Evolutionary conservation across 148 eudicot genomes (phyloP), one percentile per base, ranked within the genome.

Genomic region (Polygonum aviculare): DNA sequence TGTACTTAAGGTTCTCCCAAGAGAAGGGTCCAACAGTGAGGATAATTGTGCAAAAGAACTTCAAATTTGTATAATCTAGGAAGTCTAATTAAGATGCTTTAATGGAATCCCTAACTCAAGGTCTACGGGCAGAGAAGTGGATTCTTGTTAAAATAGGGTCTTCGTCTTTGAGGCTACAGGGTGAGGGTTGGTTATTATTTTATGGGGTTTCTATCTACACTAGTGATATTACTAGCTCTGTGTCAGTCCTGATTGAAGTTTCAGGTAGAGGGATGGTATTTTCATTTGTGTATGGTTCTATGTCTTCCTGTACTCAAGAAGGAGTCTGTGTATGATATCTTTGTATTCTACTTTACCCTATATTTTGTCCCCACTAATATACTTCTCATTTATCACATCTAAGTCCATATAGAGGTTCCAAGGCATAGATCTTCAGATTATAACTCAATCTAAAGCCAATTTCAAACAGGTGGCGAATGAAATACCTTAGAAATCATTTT

Each of bases 371-470:
- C 40, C 15, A 31, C 40, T 31, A 2, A 7, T 36, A 33, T 57
- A 16, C 72, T 35, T 36, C 41, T 31, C 10, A 36, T 67, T 16
- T 12, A 63, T 36, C 72, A 67, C 10, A 35, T 65, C 44, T 35
- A 65, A 15, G 72, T 67, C 72, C 69, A 33, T 67, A 67, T 35
- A 38, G 15, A 67, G 72, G 72, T 38, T 35, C 19, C 60, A 54
- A 54, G 15, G 19, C 6, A 67, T 5, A 33, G 36, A 31, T 4
- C 11, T 35, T 5, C 10, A 33, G 45, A 35, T 22, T 6, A 31
- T 36, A 0, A 35, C 10, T 67, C 45, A 67, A 9, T n/a, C 4
- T 36, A 63, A 15, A 67, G 8, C 18, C 15, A 31, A 14, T 10
- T 36, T 67, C 10, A 5, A 38, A 36, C 38, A 10, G 21, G 15